Base-by-base conservation (phyloP, 2,329 filamentous ascomycete species). In the Sporothrix globosa region DNA sequence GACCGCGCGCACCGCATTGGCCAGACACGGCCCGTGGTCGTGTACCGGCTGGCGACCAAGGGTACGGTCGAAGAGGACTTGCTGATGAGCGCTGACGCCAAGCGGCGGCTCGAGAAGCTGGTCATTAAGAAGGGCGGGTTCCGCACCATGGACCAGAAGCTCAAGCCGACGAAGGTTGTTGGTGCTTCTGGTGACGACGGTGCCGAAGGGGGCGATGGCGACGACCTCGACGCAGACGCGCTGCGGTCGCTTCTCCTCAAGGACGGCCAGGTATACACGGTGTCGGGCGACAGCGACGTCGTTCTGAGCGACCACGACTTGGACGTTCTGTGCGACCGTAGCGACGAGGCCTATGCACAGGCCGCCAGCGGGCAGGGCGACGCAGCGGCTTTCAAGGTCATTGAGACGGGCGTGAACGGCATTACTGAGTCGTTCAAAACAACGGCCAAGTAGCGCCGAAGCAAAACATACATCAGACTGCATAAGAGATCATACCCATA, bases 1-100 rank as follows among this genome's bases (percentile, higher is more conserved):
- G 96, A 99, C 77, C 92, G 96, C 5, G 93, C 92, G 0, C 96
- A 99, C 78, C 89, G 96, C 14, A 98, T 99, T 73, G 96, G 96
- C 0, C 96, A 99, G 79, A 97, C 90, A 0, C 87, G 90, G 2
- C 96, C 96, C 0, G 96, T 99, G 0, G 88, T 99, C 24, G 91
- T 99, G 0, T 99, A 96, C 79, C 91, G 96, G 1, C 89, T 99
- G 46, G 95, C 96, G 0, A 99, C 96, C 0, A 93, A 94, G 76
- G 92, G 91, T 10, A 98, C 96, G 0, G 92, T 99, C 0, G 96
- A 99, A 78, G 92, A 97, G 76, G 90, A 89, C 6, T 84, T 98
- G 0, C 87, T 98, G 0, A 87, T 93, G 75, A 93, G 92, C 46
- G 96, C 96, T 0, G 93, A 97, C 75, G 92, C 92, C 0, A 99